Evolutionary conservation across 768 basidiomycete species (phyloP).

Genomic region (Mycena chlorophos): DNA sequence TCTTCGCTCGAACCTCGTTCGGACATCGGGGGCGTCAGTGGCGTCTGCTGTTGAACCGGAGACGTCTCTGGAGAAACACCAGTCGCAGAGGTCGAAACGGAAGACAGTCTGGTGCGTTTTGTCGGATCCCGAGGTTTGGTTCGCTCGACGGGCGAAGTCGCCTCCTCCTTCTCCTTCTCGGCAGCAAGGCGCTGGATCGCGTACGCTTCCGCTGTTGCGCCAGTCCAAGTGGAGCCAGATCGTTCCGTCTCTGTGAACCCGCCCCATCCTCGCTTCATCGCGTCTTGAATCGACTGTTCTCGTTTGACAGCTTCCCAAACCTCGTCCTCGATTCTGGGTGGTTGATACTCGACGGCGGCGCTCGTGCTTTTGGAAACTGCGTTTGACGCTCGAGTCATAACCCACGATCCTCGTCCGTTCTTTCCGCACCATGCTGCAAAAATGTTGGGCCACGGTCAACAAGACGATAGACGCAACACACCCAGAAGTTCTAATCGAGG

Average conservation of each 20-base stretch:
- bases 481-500: conserved; percentile 33
- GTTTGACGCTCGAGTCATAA: conserved; percentile 22
- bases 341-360: conserved; percentile 33
- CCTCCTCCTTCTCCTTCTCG: conserved; percentile 28
- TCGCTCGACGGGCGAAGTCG: conserved; percentile 15
- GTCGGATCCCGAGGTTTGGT: conserved; percentile 16
- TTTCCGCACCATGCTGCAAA: conserved; percentile 38
- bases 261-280: conserved; percentile 20
- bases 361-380: conserved; percentile 31
- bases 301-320: conserved; percentile 26
- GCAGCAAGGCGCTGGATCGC: conserved; percentile 23
- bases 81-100: conserved; percentile 18
- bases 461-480: conserved; percentile 14
- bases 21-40: conserved; percentile 19
- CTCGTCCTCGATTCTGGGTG: conserved; percentile 25
- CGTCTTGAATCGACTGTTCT: conserved; percentile 21
- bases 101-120: conserved; percentile 20
- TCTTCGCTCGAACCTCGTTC: conserved; percentile 16
- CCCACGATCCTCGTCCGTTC: conserved; percentile 35
- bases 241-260: conserved; percentile 24
- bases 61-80: conserved; percentile 17
- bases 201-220: conserved; percentile 29
- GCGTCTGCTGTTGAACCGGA: conserved; percentile 13
- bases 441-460: neutral
- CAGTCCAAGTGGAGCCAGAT: conserved; percentile 32